Evolutionary conservation across 495 filamentous ascomycete genomes (phyloP).

Genomic region (Aspergillus wentii): DNA sequence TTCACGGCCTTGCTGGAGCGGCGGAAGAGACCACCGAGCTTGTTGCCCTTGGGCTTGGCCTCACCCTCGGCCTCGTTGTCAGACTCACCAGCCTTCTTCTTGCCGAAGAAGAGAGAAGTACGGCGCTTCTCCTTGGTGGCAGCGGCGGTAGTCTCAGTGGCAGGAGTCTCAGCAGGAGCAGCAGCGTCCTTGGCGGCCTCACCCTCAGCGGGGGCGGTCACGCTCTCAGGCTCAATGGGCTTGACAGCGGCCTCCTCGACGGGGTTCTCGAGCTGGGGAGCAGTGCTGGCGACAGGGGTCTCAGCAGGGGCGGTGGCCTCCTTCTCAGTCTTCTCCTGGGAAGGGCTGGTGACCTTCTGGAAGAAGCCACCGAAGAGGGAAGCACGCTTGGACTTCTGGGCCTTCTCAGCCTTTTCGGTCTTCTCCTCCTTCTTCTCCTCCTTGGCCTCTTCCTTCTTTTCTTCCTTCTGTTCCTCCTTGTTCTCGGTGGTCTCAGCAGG

Average conservation of each 20-base stretch:
- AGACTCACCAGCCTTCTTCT: slow-evolving; percentile 47
- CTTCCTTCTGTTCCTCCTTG: slow-evolving; percentile 29
- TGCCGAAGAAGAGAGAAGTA: slow-evolving; percentile 53
- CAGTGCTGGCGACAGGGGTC: slow-evolving; percentile 39
- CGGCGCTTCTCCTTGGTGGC: slow-evolving; percentile 54
- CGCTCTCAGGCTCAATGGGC: slow-evolving; percentile 40
- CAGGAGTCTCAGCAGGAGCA: slow-evolving; percentile 26
- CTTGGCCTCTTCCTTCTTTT: slow-evolving; percentile 25
- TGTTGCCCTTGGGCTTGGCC: slow-evolving; percentile 45
- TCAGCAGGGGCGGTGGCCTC: slow-evolving; percentile 45
- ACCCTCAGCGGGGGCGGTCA: slow-evolving; percentile 37
- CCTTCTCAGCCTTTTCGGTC: slow-evolving; percentile 17
- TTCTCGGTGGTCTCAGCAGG: slow-evolving; percentile 27
- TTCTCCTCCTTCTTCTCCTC: slow-evolving; percentile 36
- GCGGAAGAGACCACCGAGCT: slow-evolving; percentile 53
- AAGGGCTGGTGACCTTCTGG: slow-evolving; percentile 50
- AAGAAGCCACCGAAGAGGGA: slow-evolving; percentile 51
- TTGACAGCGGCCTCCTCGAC: slow-evolving; percentile 39
- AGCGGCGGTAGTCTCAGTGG: slow-evolving; percentile 25
- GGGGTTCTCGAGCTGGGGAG: slow-evolving; percentile 48
- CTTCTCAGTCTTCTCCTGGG: slow-evolving; percentile 47
- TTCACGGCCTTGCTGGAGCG: slow-evolving; percentile 53
- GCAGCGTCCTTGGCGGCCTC: slow-evolving; percentile 35
- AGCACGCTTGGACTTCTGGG: slow-evolving; percentile 43
- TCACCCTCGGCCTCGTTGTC: slow-evolving; percentile 49